Percentiles rank a stretch among this genome's conserved stretches.
These are phyloP conservation scores for Gillenia trifoliata DNA, from an alignment of 306 rosid genomes.

Conservation along the genomic window DNA sequence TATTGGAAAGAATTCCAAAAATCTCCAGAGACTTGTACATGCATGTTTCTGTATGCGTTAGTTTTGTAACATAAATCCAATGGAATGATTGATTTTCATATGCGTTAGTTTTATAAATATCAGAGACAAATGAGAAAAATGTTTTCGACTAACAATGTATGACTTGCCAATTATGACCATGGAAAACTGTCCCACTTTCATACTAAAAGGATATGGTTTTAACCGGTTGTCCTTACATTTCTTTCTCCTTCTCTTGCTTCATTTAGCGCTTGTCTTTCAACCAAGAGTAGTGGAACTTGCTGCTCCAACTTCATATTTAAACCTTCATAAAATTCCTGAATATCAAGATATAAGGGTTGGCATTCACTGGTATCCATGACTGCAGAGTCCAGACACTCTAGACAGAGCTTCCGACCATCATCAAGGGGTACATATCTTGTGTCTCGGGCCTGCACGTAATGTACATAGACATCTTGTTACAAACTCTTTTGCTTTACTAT, in stretches of 20 bases:
- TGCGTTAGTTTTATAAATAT: neutral
- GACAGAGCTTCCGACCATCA: conserved; percentile 94
- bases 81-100: neutral
- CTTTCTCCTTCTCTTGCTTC: conserved; percentile 98
- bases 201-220: conserved; percentile 17
- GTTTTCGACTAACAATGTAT: neutral
- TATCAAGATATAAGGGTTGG: conserved; percentile 80
- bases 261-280: conserved; percentile 92
- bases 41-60: neutral
- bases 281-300: conserved; percentile 89
- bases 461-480: conserved; percentile 13
- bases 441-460: conserved; percentile 59
- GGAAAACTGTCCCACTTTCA: conserved; percentile 1
- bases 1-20: conserved; percentile 18
- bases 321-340: conserved; percentile 78
- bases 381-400: conserved; percentile 89
- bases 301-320: conserved; percentile 86
- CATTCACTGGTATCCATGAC: conserved; percentile 85
- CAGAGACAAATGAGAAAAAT: neutral
- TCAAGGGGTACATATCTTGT: conserved; percentile 59
- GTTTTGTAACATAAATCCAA: neutral
- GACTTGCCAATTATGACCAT: conserved; percentile 5
- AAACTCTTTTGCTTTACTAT: neutral
- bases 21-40: neutral
- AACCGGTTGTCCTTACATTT: conserved; percentile 56